Percentiles rank a stretch among this genome's conserved stretches.
Evolutionary conservation across 73 alveolate genomes (phyloP).

Genomic region (Blepharisma stoltei): DNA sequence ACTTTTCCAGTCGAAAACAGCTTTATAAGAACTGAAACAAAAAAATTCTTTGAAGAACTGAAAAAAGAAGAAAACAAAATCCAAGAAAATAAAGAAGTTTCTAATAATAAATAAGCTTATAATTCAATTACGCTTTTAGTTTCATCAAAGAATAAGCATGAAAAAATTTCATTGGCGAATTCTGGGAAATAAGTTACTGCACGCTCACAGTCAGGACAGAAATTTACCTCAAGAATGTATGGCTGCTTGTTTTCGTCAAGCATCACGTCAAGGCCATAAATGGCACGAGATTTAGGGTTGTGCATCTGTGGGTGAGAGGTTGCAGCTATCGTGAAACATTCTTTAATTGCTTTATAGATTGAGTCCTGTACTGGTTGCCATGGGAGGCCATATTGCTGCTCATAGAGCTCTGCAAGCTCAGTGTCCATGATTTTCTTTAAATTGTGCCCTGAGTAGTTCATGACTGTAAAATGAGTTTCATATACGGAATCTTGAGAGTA

Average conservation of each 20-base stretch:
- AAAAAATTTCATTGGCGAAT: constrained; percentile 64
- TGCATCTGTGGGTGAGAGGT: constrained; percentile 63
- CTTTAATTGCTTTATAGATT: constrained; percentile 60
- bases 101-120: not conserved
- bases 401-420: constrained; percentile 50
- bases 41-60: no score
- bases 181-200: constrained; percentile 75
- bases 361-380: constrained; percentile 60
- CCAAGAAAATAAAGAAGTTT: not conserved
- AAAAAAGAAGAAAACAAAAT: no score
- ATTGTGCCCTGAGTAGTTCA: constrained; percentile 67
- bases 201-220: constrained; percentile 81
- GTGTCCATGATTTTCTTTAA: constrained; percentile 34
- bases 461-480: constrained; percentile 95
- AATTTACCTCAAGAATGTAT: constrained; percentile 71
- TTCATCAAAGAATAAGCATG: constrained; percentile 55
- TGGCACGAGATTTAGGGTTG: constrained; percentile 56
- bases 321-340: constrained; percentile 62
- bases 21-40: no score
- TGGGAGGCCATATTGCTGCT: constrained; percentile 32
- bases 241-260: constrained; percentile 62
- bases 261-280: constrained; percentile 87
- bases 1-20: no score
- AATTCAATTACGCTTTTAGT: constrained; percentile 18
- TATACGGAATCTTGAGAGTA: constrained; percentile 66